Evolutionary conservation across 306 rosid species (phyloP), one percentile per base, ranked within the genome.

Genomic region (Castanospermum australe): DNA sequence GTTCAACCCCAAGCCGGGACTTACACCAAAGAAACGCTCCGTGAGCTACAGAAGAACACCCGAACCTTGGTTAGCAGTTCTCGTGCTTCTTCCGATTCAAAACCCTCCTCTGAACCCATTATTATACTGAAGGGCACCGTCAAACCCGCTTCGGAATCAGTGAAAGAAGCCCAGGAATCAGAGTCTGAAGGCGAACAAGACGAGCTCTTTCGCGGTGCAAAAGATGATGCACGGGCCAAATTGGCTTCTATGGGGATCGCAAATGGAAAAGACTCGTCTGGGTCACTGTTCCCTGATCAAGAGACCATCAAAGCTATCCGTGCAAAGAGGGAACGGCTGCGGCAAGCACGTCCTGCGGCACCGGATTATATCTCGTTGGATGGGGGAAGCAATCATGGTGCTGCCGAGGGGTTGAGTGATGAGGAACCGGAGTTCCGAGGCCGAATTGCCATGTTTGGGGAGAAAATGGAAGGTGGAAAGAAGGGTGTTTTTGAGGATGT

Each of bases 1-100:
- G 98, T 95, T 63, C 97, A 90, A 44, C 99, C 99, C 11, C 97
- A 87, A 79, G 99, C 98, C 6, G 98, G 99, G 10, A 86, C 82
- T 18, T 95, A 95, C 83, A 95, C 99, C 73, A 88, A 85, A 68
- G 97, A 94, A 82, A 89, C 98, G 5, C 97, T 94, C 69, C 97
- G 84, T 2, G 97, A 92, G 83, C 95, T 94, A 13, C 99, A 92
- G 91, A 95, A 95, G 90, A 92, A 92, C 78, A 90, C 99, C 2
- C 91, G 98, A 82, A 95, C 96, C 69, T 86, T 95, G 18, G 94
- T 87, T 15, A 83, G 90, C 47, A 86, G 85, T 77, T 79, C 97
- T 14, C 81, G 88, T 36, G 60, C 95, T 33, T 36, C 82, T 8
- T 84, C 93, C 25, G 89, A 90, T 54, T 80, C 91, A 14, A 86